Evolutionary conservation across 495 filamentous ascomycete genomes (phyloP), one percentile per base, ranked within the genome.

Genomic region (Paragyromitra xinjiangensis): DNA sequence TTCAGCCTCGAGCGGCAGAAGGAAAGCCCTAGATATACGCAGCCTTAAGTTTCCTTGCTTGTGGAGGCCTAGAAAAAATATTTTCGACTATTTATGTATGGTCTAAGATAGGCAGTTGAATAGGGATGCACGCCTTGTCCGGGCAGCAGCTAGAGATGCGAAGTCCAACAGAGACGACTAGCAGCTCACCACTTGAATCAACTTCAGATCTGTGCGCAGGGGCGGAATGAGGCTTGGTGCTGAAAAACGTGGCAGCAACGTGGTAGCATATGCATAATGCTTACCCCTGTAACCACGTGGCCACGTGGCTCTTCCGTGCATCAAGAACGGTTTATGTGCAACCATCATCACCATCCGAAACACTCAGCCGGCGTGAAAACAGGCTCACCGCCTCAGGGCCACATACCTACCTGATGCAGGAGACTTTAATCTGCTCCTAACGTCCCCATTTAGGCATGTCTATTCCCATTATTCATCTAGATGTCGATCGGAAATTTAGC

Each of bases 191-290:
- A 62, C 58, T 62, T 4, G 34, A 40, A 37, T 62, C 11, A 8
- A 24, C 45, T 42, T 19, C 37, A 45, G 61, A 68, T 73, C 63
- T 44, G 62, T 50, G 62, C 71, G 51, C 29, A 34, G n/a, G 29
- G 39, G 9, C 9, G 44, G n/a, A 2, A 11, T 11, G 3, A 39
- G 69, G 29, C 39, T 56, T 29, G 55, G 22, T 16, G 45, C 34
- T 58, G 51, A n/a, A 71, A 71, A 75, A 75, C 73, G 66, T 75
- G 73, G 72, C 37, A 63, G 16, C 4, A 75, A 70, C 72, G 72
- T 71, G 72, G 59, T 58, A 39, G 29, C n/a, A 64, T 69, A 61
- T 59, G 40, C 64, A 59, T 69, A 68, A 69, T 26, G 11, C 37
- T 22, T 1, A 44, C 19, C 69, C 69, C 56, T 72, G 50, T 37